Percentiles rank a stretch among this genome's conserved stretches.
phyloP scores from a whole-genome alignment of 345 rosid genomes.

The Eucalyptus regnans region DNA sequence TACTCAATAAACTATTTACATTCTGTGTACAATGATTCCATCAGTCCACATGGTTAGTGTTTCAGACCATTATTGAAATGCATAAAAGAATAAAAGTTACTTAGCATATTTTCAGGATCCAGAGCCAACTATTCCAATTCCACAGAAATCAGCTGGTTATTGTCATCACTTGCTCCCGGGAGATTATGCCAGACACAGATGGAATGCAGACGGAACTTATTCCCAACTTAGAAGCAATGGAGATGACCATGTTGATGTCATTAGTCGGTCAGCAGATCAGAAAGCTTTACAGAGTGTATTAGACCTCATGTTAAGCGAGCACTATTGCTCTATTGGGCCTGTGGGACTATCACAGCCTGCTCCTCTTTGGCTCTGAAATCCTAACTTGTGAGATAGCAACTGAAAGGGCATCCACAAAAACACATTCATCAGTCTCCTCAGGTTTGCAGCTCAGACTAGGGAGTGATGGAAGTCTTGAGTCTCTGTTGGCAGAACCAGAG shows the following conservation, averaged over 20 bases:
- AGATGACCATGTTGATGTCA: constrained; percentile 12
- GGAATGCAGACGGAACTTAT: background rate
- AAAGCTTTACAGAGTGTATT: constrained; percentile 82
- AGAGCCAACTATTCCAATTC: background rate
- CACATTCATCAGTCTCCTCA: constrained; percentile 74
- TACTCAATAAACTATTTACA: constrained; percentile 15
- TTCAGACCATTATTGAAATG: constrained; percentile 8
- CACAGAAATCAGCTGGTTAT: background rate
- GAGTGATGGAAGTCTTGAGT: constrained; percentile 1
- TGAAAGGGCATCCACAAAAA: constrained; percentile 70
- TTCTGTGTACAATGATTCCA: constrained; percentile 16
- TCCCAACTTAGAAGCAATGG: constrained; percentile 17
- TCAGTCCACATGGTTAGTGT: background rate
- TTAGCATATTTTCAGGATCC: background rate
- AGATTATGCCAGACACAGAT: background rate
- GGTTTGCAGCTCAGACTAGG: constrained; percentile 36
- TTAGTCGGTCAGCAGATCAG: constrained; percentile 31
- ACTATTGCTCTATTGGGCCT: constrained; percentile 72
- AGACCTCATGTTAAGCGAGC: constrained; percentile 75
- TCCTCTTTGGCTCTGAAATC: constrained; percentile 87
- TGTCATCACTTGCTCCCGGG: background rate
- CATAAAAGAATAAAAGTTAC: background rate
- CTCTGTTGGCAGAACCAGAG: background rate
- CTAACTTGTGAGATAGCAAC: constrained; percentile 79
- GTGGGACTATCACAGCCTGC: constrained; percentile 62